Evolutionary conservation across 495 filamentous ascomycete species (phyloP), one percentile per base, ranked within the genome.

Genomic region (Bathelium albidoporum): DNA sequence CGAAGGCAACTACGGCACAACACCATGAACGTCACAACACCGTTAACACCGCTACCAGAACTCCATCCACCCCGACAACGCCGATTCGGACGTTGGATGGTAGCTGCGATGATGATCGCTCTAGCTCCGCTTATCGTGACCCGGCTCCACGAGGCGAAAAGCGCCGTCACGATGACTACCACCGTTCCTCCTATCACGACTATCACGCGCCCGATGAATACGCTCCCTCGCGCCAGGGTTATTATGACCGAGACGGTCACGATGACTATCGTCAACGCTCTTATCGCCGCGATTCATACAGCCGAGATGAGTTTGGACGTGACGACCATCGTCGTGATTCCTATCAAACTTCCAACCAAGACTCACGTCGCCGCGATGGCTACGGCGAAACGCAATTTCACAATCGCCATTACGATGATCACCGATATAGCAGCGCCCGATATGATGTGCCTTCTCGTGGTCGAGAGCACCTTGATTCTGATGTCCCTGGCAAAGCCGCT

Each of bases 31-130:
- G 83, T 85, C 86, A 85, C 77, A 83, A 78, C 79, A 86, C 80
- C 78, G 83, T 89, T 84, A 87, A 89, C 85, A 83, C 86, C 82
- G 81, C 80, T 73, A 80, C 84, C 76, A 86, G 81, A 83, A 81
- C 64, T 75, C 67, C 65, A 72, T 31, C 76, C 70, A 77, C 77
- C 61, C 78, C 80, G 72, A 77, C 74, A 76, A 83, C 82, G 71
- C 78, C 81, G 53, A 73, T 64, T 62, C 73, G 32, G 75, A 79
- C 58, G 31, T 62, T 44, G 71, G 73, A 67, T 78, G 76, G 61
- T 34, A 32, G 52, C 24, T 62, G 43, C 52, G 32, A 61, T 52
- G 64, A 64, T 43, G 58, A 44, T 64, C 32, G 66, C 39, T 66
- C 69, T 29, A 49, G 71, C 59, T 72, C 65, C 14, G 62, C 64